phyloP scores from a whole-genome alignment of 75 land plant species.

The Cryptomeria japonica region DNA sequence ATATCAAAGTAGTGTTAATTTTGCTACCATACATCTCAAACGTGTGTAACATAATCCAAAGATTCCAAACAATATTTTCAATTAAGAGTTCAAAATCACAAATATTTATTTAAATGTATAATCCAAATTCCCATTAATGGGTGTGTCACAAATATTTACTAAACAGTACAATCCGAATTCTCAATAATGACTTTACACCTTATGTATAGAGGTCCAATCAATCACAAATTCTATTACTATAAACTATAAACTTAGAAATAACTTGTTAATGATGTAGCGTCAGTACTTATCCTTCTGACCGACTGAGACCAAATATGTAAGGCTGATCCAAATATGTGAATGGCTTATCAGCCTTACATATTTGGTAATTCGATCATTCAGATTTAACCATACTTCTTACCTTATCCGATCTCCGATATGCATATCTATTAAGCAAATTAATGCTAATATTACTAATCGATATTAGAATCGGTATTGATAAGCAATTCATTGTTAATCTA shows the following conservation, averaged over 20 bases:
- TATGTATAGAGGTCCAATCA: background rate
- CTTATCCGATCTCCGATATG: too few species aligned
- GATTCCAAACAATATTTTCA: slow-evolving; percentile 1
- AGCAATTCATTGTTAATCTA: too few species aligned
- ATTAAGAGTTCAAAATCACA: background rate
- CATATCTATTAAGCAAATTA: too few species aligned
- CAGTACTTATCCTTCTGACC: too few species aligned
- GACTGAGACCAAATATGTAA: too few species aligned
- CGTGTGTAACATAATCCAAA: background rate
- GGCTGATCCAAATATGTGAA: too few species aligned
- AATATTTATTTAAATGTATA: background rate
- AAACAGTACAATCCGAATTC: background rate
- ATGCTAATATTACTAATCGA: too few species aligned
- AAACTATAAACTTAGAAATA: background rate
- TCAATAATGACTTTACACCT: background rate
- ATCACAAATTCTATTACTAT: background rate
- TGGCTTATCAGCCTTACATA: too few species aligned
- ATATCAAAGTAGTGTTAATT: background rate
- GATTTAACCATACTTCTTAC: too few species aligned
- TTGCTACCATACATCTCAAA: background rate
- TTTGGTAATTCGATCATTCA: too few species aligned
- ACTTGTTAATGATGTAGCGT: too few species aligned
- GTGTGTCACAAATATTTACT: background rate
- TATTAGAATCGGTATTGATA: too few species aligned
- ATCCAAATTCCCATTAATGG: background rate